Evolutionary conservation across 345 rosid species (phyloP).

Genomic region (Geranium rotundifolium): DNA sequence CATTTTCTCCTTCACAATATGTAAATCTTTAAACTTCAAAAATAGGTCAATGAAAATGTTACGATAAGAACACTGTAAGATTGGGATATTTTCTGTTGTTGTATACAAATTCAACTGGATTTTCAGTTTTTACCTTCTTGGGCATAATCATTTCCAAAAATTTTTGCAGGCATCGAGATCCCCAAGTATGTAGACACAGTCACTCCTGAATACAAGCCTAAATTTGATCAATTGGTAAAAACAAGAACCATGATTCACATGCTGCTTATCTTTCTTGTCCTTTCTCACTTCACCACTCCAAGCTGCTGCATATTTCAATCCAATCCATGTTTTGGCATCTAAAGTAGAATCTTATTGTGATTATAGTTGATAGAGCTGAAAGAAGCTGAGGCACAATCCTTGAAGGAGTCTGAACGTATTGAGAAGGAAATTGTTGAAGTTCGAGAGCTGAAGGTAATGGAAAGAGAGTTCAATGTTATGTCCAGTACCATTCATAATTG

Average conservation of each 20-base stretch:
- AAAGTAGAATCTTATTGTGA: slow-evolving; percentile 2
- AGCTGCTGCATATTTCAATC: no score
- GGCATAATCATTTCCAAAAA: neutral
- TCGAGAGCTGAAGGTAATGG: slow-evolving; percentile 72
- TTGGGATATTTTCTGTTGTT: neutral
- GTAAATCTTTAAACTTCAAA: no score
- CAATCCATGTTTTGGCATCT: neutral
- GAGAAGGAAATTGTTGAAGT: slow-evolving; percentile 86
- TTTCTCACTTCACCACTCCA: neutral
- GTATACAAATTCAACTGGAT: neutral
- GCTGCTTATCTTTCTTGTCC: no score
- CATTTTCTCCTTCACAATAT: no score
- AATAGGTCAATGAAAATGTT: neutral
- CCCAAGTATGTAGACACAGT: slow-evolving; percentile 83
- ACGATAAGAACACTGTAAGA: neutral
- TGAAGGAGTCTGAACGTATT: slow-evolving; percentile 65
- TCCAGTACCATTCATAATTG: neutral
- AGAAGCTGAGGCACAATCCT: slow-evolving; percentile 78
- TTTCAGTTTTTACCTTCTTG: neutral
- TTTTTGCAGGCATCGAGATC: slow-evolving; percentile 58
- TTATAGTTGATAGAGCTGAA: slow-evolving; percentile 74
- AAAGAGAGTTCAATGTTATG: neutral
- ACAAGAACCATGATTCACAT: neutral
- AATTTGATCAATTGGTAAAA: slow-evolving; percentile 72
- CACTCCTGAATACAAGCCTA: slow-evolving; percentile 90